Conservation (phyloP, 129 eudicot species). For the carrot (Daucus carota) region DH1_v3.0 NC_030388.2:16939501-16940000, state of each 20-base stretch:
- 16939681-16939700: constrained; percentile 56
- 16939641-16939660: constrained; percentile 65
- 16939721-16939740: constrained; percentile 53
- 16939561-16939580: constrained; percentile 59
- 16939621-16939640: constrained; percentile 45
- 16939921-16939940: constrained; percentile 11
- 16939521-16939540: constrained; percentile 57
- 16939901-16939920: constrained; percentile 61
- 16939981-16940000: constrained; percentile 56
- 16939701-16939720: constrained; percentile 81
- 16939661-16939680: constrained; percentile 63
- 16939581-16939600: constrained; percentile 68
- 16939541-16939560: constrained; percentile 61
- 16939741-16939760: constrained; percentile 43
- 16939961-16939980: constrained; percentile 48
- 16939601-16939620: constrained; percentile 55
- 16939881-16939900: constrained; percentile 82
- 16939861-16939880: constrained; percentile 62
- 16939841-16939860: constrained; percentile 60
- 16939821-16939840: constrained; percentile 75
- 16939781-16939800: constrained; percentile 73
- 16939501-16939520: constrained; percentile 72
- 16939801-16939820: constrained; percentile 82
- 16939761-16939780: constrained; percentile 91
- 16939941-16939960: constrained; percentile 87